Base-by-base conservation (phyloP, 768 basidiomycete species). In the Collybiopsis confluens region DNA sequence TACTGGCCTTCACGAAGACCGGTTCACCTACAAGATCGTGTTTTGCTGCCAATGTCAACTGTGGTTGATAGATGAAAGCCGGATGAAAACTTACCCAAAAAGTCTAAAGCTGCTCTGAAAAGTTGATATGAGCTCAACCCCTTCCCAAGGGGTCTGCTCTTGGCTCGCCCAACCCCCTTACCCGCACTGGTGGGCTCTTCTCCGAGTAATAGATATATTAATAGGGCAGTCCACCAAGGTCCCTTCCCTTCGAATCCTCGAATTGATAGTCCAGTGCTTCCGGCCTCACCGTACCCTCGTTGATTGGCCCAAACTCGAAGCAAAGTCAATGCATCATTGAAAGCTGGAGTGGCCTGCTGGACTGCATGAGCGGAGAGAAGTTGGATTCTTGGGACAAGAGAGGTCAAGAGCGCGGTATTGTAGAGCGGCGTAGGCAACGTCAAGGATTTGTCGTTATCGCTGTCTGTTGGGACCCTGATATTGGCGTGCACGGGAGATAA, bases 261-360 rank as follows among this genome's bases (percentile, higher is more conserved):
- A 3, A 90, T 72, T 60, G 82, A 86, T 56, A 81, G 62, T 38
- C 73, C 68, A 3, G 69, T 66, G 37, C 73, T 69, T 3, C 70
- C 67, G 10, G 86, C 82, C 56, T 78, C 75, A 2, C 82, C 77
- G 59, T 86, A 93, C 0, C 92, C 92, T 38, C 94, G 77, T 60
- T 94, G 88, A 46, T 85, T 83, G 1, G 90, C 91, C 97, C 97
- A 99, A 15, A 95, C 79, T 9, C 92, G 81, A 15, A 98, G 79
- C 1, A 98, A 74, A 0, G 87, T 76, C 8, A 92, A 65, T 0
- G 91, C 91, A 47, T 94, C 86, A 1, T 69, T 66, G 65, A 91
- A 93, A 0, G 84, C 77, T 0, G 87, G 77, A 9, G 81, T 69
- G 10, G 78, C 71, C 38, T 86, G 73, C 43, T 81, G 77, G 27